phyloP scores from a whole-genome alignment of 805 yeast genomes.

The Barnettozyma siamensis region DNA sequence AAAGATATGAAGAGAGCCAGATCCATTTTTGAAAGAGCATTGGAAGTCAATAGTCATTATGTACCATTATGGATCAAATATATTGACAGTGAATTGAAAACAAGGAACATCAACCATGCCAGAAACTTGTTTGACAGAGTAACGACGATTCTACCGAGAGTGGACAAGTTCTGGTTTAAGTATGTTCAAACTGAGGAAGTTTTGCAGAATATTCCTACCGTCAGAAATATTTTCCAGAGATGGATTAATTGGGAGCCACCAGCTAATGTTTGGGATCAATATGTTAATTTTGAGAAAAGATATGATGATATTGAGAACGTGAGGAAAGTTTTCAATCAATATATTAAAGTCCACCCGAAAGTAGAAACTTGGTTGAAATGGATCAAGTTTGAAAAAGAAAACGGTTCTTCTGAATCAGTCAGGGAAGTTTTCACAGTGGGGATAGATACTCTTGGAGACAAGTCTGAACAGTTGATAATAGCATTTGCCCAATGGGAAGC shows the following conservation, averaged over 20 bases:
- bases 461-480: constrained; percentile 32
- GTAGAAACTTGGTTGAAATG: constrained; percentile 67
- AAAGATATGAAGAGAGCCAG: constrained; percentile 76
- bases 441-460: constrained; percentile 42
- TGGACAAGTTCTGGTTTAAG: constrained; percentile 81
- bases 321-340: constrained; percentile 52
- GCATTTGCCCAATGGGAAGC: constrained; percentile 73
- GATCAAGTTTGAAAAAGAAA: constrained; percentile 62
- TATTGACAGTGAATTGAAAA: constrained; percentile 68
- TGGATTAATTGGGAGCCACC: constrained; percentile 82
- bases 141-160: constrained; percentile 64
- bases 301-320: constrained; percentile 54
- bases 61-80: constrained; percentile 86
- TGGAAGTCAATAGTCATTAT: constrained; percentile 67
- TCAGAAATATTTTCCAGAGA: constrained; percentile 60
- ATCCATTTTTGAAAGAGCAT: constrained; percentile 81
- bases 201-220: constrained; percentile 54
- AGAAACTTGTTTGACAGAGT: constrained; percentile 79
- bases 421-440: constrained; percentile 66
- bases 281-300: constrained; percentile 64
- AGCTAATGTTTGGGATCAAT: constrained; percentile 66
- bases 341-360: constrained; percentile 46
- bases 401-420: constrained; percentile 40
- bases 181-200: constrained; percentile 82
- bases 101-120: constrained; percentile 79